Conservation (phyloP, 2,329 filamentous ascomycete genomes). For the Ophiostoma fasciatum region DNA sequence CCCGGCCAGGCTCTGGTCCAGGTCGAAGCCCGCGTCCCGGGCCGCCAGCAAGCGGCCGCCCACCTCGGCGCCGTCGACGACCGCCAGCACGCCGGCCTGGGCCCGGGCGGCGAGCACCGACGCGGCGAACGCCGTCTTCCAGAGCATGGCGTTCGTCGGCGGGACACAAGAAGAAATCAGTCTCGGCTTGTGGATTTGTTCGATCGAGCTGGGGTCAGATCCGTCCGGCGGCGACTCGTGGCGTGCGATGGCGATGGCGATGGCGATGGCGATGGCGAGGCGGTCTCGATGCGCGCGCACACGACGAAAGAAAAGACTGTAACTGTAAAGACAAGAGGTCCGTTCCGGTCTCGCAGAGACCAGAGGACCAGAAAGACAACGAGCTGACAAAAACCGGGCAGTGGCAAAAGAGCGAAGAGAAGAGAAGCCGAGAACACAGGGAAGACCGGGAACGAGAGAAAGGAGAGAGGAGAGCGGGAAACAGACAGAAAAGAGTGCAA, state of each 20-base stretch:
- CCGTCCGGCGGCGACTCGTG: conserved; percentile 11
- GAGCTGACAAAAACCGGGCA: not conserved
- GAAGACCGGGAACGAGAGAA: too few species aligned
- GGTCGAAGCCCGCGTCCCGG: conserved; percentile 10
- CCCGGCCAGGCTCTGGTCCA: conserved; percentile 19
- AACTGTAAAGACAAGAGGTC: not conserved
- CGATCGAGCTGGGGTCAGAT: conserved; percentile 3
- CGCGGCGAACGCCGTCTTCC: conserved; percentile 20
- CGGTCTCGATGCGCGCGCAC: too few species aligned
- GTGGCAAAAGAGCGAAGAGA: not conserved
- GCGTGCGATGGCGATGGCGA: not conserved
- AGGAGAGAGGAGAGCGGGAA: too few species aligned
- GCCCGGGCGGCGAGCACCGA: conserved; percentile 22
- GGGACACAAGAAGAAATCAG: too few species aligned
- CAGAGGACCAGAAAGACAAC: not conserved
- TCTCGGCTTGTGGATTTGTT: too few species aligned
- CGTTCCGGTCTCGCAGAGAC: not conserved
- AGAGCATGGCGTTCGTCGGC: conserved; percentile 19
- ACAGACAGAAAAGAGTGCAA: not conserved
- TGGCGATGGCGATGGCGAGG: too few species aligned
- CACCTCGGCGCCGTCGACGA: conserved; percentile 14
- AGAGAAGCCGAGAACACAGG: not conserved
- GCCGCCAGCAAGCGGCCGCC: conserved; percentile 14
- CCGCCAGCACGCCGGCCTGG: conserved; percentile 16
- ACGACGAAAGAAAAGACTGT: too few species aligned